Base-by-base conservation (phyloP, 495 filamentous ascomycete species). In the Aspergillus homomorphus region DNA sequence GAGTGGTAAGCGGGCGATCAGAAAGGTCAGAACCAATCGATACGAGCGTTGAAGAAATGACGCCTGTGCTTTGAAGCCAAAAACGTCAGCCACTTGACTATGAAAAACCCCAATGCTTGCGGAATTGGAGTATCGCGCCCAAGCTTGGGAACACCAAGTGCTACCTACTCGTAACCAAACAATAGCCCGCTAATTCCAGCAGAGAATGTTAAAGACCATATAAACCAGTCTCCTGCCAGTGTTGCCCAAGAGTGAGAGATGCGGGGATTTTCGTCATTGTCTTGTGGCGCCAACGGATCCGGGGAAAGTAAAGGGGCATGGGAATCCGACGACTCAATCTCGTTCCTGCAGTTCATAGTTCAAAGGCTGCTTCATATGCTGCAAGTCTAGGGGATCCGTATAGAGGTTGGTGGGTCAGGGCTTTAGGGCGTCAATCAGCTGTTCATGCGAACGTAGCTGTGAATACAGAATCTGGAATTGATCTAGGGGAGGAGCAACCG, bases 31-130 rank as follows among this genome's bases (percentile, higher is more conserved):
- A 80, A 45, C 81, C 82, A 62, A 96, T 84, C 3, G 89, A 90
- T 41, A 96, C 87, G 28, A 96, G 79, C 0, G 90, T 94, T 0
- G 90, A 87, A 21, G 90, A 94, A 44, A 97, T 94, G 15, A 96
- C 92, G 44, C 92, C 92, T 19, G 92, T 97, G 66, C 90, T 94
- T 61, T 46, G 57, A 49, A 24, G 45, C 50, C 28, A 22, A 60
- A 33, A 61, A 42, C 43, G 49, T 69, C 56, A 65, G 72, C 62
- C 59, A 59, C 42, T 53, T 56, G 51, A 21, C 15, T 8, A 52
- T 21, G 19, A 44, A 8, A 26, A 21, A 15, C 8, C 18, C 3
- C 24, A 24, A 42, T n/a, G 30, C 4, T 24, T 8, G 19, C 9
- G 15, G 44, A 10, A 22, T 24, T 49, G 18, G 16, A n/a, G 15